Percentiles rank a stretch among this genome's conserved stretches.
Evolutionary conservation across 352 stramenopile genomes (phyloP).

Genomic region (Phytophthora sojae): DNA sequence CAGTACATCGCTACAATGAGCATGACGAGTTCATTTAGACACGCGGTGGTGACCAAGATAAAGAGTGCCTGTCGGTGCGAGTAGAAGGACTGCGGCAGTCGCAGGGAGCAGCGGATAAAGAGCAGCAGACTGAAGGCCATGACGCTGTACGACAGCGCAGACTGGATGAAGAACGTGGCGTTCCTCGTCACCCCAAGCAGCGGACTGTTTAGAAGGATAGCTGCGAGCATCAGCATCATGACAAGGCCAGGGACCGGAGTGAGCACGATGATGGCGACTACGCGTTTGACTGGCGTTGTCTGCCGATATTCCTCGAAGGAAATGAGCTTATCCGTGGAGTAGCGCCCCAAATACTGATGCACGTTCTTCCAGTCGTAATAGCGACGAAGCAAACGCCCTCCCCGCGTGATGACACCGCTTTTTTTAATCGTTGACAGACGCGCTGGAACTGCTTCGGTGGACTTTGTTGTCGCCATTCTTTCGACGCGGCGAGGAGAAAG

Average conservation of each 20-base stretch:
- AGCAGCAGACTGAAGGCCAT: slow-evolving; percentile 16
- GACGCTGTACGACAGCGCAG: slow-evolving; percentile 5
- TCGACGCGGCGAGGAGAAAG: not conserved
- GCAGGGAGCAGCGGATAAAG: slow-evolving; percentile 14
- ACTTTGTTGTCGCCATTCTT: not conserved
- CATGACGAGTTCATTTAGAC: slow-evolving; percentile 18
- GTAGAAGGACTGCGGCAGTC: slow-evolving; percentile 16
- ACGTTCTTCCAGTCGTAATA: slow-evolving; percentile 37
- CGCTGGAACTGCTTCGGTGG: not conserved
- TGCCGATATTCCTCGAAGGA: slow-evolving; percentile 28
- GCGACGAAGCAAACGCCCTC: not conserved
- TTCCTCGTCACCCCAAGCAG: not conserved
- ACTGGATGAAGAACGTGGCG: slow-evolving; percentile 15
- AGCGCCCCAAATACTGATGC: slow-evolving; percentile 41
- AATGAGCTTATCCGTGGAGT: slow-evolving; percentile 37
- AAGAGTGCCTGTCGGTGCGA: slow-evolving; percentile 8
- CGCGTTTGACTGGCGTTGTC: slow-evolving; percentile 3
- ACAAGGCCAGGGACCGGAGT: slow-evolving; percentile 4
- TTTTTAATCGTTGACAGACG: not conserved
- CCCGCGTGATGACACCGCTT: not conserved
- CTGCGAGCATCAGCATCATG: slow-evolving; percentile 1
- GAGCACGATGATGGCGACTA: slow-evolving; percentile 20
- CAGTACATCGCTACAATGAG: slow-evolving; percentile 8
- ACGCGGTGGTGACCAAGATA: slow-evolving; percentile 11
- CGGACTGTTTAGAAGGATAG: slow-evolving; percentile 17